Evolutionary conservation across 2,329 filamentous ascomycete genomes (phyloP).

Genomic region (Plectosphaerella cucumerina): DNA sequence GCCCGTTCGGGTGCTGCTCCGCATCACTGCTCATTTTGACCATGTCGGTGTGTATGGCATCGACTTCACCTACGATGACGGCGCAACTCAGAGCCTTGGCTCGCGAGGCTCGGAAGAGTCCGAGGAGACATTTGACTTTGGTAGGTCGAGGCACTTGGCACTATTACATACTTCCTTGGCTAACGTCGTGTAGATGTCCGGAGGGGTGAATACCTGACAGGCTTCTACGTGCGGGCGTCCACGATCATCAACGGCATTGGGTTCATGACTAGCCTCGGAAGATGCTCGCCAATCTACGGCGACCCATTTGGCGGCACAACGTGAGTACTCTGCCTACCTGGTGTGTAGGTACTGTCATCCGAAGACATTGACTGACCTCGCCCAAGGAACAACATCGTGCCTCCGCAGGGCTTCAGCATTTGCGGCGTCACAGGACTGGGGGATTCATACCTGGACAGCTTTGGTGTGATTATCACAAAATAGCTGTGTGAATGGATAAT

Average conservation of each 20-base stretch:
- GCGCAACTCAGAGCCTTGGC: constrained; percentile 80
- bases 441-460: constrained; percentile 77
- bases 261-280: constrained; percentile 82
- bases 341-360: too few species aligned
- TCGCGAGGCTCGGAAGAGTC: constrained; percentile 67
- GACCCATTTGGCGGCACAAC: constrained; percentile 74
- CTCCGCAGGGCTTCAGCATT: constrained; percentile 83
- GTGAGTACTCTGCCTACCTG: constrained; percentile 52
- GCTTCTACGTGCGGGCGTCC: constrained; percentile 78
- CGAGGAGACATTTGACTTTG: constrained; percentile 72
- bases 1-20: constrained; percentile 64
- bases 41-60: constrained; percentile 70
- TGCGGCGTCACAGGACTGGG: constrained; percentile 83
- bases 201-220: constrained; percentile 80
- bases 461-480: constrained; percentile 64
- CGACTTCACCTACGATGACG: constrained; percentile 91
- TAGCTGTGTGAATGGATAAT: background rate
- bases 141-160: constrained; percentile 40
- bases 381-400: constrained; percentile 76
- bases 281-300: constrained; percentile 81
- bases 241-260: constrained; percentile 85
- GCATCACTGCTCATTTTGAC: constrained; percentile 73
- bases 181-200: constrained; percentile 64
- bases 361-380: constrained; percentile 9
- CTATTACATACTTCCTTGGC: constrained; percentile 3